Conservation (phyloP, 2,329 filamentous ascomycete genomes). For the Cryphonectria carpinicola region DNA sequence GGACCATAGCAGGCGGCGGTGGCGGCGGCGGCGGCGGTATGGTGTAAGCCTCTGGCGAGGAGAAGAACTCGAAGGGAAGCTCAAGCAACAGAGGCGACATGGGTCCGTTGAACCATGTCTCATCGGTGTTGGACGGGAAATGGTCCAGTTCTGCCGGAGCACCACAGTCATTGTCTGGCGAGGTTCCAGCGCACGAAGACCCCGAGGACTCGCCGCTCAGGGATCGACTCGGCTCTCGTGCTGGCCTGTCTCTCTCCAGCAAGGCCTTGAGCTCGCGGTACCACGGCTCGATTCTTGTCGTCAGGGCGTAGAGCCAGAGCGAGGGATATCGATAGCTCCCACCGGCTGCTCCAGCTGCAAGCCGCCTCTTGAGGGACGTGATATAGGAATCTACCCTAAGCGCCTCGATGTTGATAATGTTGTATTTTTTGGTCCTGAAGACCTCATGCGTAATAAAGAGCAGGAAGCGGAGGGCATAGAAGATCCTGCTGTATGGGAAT, state of each 20-base stretch:
- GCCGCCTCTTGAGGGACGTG: slow-evolving; percentile 11
- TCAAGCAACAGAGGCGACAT: not conserved
- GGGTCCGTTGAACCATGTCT: not conserved
- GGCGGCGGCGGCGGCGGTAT: not conserved
- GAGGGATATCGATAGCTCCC: slow-evolving; percentile 22
- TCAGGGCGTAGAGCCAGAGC: slow-evolving; percentile 25
- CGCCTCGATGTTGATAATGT: slow-evolving; percentile 18
- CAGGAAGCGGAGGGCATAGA: slow-evolving; percentile 27
- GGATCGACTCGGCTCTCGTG: not conserved
- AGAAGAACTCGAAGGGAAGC: slow-evolving; percentile 17
- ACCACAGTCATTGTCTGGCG: not conserved
- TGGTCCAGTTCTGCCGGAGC: not conserved
- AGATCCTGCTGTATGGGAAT: slow-evolving; percentile 19
- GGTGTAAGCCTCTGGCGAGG: slow-evolving; percentile 4
- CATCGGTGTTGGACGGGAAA: not conserved
- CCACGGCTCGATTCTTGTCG: slow-evolving; percentile 25
- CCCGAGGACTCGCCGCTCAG: not conserved
- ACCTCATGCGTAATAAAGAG: slow-evolving; percentile 21
- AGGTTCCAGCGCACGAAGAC: not conserved
- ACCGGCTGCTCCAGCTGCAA: slow-evolving; percentile 5
- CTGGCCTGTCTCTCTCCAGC: slow-evolving; percentile 16
- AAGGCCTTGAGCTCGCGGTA: slow-evolving; percentile 13
- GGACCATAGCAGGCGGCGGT: not conserved
- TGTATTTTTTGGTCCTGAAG: slow-evolving; percentile 18
- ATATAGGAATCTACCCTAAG: slow-evolving; percentile 22